Percentiles rank a stretch among this genome's conserved stretches.
phyloP scores from a whole-genome alignment of 164 flowering plant species.

The Malania oleifera region DNA sequence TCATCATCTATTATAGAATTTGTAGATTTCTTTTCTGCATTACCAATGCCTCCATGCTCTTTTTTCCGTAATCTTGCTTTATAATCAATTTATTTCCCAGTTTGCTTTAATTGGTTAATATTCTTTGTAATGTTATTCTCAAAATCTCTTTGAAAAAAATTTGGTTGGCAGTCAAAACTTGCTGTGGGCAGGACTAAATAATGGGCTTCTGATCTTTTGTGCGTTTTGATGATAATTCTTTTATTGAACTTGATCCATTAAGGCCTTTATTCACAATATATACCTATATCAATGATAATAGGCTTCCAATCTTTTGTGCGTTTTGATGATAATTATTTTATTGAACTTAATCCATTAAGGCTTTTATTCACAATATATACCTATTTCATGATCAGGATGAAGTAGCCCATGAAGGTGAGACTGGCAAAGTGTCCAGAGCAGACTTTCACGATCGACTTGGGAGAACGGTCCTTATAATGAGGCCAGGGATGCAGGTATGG shows the following conservation, averaged over 20 bases:
- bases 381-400: slow-evolving; percentile 26
- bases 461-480: slow-evolving; percentile 64
- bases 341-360: not conserved
- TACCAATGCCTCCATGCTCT: not conserved
- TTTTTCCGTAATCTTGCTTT: too few relatives aligned
- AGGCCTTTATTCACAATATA: not conserved
- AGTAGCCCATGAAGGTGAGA: slow-evolving; percentile 68
- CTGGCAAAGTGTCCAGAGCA: slow-evolving; percentile 63
- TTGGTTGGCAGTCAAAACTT: too few relatives aligned
- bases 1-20: too few relatives aligned
- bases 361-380: not conserved
- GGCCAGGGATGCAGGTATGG: slow-evolving; percentile 79
- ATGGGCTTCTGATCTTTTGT: not conserved
- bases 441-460: slow-evolving; percentile 50
- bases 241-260: not conserved
- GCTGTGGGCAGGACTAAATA: too few relatives aligned
- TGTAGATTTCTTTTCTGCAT: too few relatives aligned
- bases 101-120: not conserved
- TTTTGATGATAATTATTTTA: not conserved
- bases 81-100: too few relatives aligned
- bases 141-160: too few relatives aligned
- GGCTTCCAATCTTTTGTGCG: too few relatives aligned
- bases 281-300: not conserved
- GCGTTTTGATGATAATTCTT: not conserved
- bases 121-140: not conserved